Evolutionary conservation across 2,329 filamentous ascomycete genomes (phyloP).

Genomic region (Meredithiella fracta): DNA sequence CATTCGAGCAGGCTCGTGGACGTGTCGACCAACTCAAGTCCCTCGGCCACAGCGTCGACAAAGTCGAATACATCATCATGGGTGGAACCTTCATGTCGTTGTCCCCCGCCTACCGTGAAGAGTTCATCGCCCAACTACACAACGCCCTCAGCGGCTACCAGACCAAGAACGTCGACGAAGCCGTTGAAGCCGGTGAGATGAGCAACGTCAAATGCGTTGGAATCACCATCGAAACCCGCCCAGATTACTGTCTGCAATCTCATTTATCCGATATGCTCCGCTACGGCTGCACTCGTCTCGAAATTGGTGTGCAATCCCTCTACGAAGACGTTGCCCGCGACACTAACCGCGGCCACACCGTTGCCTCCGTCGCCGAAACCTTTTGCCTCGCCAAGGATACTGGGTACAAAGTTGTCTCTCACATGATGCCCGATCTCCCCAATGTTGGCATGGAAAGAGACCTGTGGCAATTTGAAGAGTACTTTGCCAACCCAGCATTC

Average conservation of each 20-base stretch:
- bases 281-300: slow-evolving; percentile 90
- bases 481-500: slow-evolving; percentile 93
- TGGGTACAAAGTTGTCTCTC: slow-evolving; percentile 95
- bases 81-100: slow-evolving; percentile 98
- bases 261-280: slow-evolving; percentile 90
- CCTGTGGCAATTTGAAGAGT: slow-evolving; percentile 90
- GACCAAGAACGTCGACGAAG: slow-evolving; percentile 85
- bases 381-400: slow-evolving; percentile 96
- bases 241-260: slow-evolving; percentile 92
- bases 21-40: slow-evolving; percentile 94
- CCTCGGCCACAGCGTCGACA: slow-evolving; percentile 91
- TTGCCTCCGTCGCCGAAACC: slow-evolving; percentile 86
- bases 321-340: slow-evolving; percentile 98
- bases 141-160: slow-evolving; percentile 95
- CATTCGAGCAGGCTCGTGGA: slow-evolving; percentile 90
- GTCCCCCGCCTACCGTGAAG: slow-evolving; percentile 71
- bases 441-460: slow-evolving; percentile 98
- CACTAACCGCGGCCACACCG: slow-evolving; percentile 91
- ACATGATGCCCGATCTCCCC: slow-evolving; percentile 98
- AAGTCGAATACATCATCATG: slow-evolving; percentile 99
- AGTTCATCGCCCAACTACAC: slow-evolving; percentile 89
- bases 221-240: slow-evolving; percentile 93
- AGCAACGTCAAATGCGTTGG: slow-evolving; percentile 95
- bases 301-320: slow-evolving; percentile 88
- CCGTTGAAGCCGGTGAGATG: slow-evolving; percentile 86